Percentiles rank a stretch among this genome's conserved stretches.
phyloP scores from a whole-genome alignment of 768 basidiomycete genomes.

The Suillus brevipes region DNA sequence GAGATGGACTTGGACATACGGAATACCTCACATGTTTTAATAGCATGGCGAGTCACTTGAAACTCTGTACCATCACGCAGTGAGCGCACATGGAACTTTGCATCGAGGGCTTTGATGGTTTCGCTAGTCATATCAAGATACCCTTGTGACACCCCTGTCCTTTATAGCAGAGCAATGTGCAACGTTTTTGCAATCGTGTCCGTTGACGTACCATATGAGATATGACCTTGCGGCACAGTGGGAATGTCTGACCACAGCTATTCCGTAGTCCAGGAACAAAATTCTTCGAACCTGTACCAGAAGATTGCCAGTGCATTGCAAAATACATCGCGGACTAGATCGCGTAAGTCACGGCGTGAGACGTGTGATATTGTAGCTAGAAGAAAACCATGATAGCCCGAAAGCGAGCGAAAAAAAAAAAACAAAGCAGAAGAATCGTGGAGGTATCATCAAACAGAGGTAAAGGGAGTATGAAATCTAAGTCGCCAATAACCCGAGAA shows the following conservation, averaged over 20 bases:
- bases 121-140: constrained; percentile 1
- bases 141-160: neutral
- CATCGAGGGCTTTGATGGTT: constrained; percentile 19
- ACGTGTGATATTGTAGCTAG: constrained; percentile 36
- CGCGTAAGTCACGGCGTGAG: constrained; percentile 41
- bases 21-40: constrained; percentile 62
- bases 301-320: constrained; percentile 36
- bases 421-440: constrained; percentile 33
- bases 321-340: constrained; percentile 41
- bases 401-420: constrained; percentile 23
- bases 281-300: neutral
- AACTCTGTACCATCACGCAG: constrained; percentile 51
- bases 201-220: neutral
- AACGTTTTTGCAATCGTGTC: neutral
- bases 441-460: constrained; percentile 84
- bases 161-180: neutral
- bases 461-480: constrained; percentile 69
- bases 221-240: neutral
- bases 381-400: constrained; percentile 26
- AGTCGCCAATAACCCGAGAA: constrained; percentile 59
- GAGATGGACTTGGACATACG: constrained; percentile 40
- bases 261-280: constrained; percentile 2
- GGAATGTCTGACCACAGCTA: neutral
- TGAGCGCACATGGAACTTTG: constrained; percentile 60
- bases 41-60: constrained; percentile 46